Conservation (phyloP, 805 yeast genomes). For the Helenozyma baotianmanensis region DNA sequence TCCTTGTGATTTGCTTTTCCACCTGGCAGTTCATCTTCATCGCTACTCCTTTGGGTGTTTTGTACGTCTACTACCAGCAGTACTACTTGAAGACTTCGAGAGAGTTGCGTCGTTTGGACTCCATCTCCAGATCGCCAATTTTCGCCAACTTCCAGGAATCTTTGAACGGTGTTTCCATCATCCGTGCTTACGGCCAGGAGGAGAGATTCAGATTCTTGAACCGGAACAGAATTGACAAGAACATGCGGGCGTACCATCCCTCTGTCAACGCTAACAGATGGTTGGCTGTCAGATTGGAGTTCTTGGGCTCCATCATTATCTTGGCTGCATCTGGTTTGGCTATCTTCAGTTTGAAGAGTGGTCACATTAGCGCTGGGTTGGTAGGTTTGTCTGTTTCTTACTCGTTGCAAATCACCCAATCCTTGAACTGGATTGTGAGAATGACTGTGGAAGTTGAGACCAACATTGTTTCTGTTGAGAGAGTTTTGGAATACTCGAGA, state of each 20-base stretch:
- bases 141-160: constrained; percentile 85
- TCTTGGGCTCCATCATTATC: constrained; percentile 84
- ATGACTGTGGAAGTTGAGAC: constrained; percentile 99
- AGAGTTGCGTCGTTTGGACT: constrained; percentile 78
- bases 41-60: constrained; percentile 60
- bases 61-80: constrained; percentile 70
- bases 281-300: constrained; percentile 93
- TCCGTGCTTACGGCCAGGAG: constrained; percentile 68
- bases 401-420: constrained; percentile 87
- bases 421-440: constrained; percentile 95
- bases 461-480: constrained; percentile 93
- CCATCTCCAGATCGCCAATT: constrained; percentile 74
- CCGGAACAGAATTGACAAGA: constrained; percentile 70
- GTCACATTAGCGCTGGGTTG: constrained; percentile 78
- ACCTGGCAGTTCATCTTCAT: constrained; percentile 83
- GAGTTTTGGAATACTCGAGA: constrained; percentile 83
- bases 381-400: constrained; percentile 93
- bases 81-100: constrained; percentile 73
- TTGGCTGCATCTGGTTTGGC: constrained; percentile 81
- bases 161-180: constrained; percentile 67
- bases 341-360: constrained; percentile 62
- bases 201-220: constrained; percentile 61
- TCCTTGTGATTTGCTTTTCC: constrained; percentile 74
- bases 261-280: constrained; percentile 92
- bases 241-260: constrained; percentile 90